Base-by-base conservation (phyloP, 495 filamentous ascomycete species). In the Daldinia concentrica region DNA sequence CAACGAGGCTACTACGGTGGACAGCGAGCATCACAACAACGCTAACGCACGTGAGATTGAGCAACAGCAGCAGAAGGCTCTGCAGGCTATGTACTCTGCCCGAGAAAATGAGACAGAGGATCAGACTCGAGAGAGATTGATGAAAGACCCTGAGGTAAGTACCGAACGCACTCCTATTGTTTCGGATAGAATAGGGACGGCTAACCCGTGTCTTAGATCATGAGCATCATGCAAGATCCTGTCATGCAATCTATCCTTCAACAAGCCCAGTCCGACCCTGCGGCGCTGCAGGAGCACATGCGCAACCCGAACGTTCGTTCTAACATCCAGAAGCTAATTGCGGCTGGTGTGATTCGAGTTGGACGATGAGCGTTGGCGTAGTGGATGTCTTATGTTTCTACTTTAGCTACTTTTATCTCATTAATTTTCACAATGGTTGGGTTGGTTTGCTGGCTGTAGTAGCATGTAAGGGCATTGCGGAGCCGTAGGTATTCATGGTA, bases 201-300 rank as follows among this genome's bases (percentile, higher is more conserved):
- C 82, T 87, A 80, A 86, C 74, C 12, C 50, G 12, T 17, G 2
- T 29, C 58, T 15, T 67, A 95, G 91, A 95, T 97, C 79, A 90
- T 95, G 87, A 82, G 86, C 61, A 96, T 98, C 76, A 90, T 98
- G 77, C 88, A 91, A 78, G 96, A 98, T 76, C 95, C 95, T 4
- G 89, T 99, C 75, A 98, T 98, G 96, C 93, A 98, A 80, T 92
- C 90, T 77, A 99, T 98, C 72, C 89, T 99, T 41, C 92, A 95
- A 79, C 93, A 98, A 83, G 95, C 95, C 55, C 97, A 98, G 85
- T 89, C 88, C 52, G 93, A 98, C 78, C 95, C 95, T 4, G 90
- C 90, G 24, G 94, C 96, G 26, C 84, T 99, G 73, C 90, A 94
- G 71, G 94, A 98, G 75, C 95, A 99, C 82, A 97, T 98, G 93